Evolutionary conservation across 805 yeast genomes (phyloP).

Genomic region (Ogataea nonfermentans): DNA sequence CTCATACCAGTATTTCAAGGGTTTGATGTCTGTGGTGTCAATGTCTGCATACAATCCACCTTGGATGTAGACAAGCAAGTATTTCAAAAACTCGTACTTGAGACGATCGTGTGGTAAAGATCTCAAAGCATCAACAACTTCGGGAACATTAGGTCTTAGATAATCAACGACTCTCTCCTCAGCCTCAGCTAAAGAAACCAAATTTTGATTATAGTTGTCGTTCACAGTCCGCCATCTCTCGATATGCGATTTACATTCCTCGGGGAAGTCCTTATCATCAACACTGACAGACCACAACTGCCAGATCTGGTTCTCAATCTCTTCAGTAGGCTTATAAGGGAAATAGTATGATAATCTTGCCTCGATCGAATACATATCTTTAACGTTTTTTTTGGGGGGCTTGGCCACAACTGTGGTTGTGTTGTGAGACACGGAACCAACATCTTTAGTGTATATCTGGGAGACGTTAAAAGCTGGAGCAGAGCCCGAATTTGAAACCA

Average conservation of each 20-base stretch:
- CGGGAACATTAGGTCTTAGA: constrained; percentile 41
- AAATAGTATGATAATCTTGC: constrained; percentile 29
- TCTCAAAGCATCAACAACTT: constrained; percentile 49
- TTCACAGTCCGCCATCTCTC: constrained; percentile 35
- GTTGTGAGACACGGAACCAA: constrained; percentile 16
- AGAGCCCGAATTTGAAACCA: constrained; percentile 16
- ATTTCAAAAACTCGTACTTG: constrained; percentile 53
- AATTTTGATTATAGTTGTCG: constrained; percentile 31
- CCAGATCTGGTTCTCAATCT: constrained; percentile 31
- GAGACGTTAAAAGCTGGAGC: constrained; percentile 16
- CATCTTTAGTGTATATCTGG: constrained; percentile 22
- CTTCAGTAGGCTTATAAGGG: constrained; percentile 28
- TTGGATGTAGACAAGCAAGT: constrained; percentile 46
- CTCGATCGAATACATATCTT: constrained; percentile 31
- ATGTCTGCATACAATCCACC: constrained; percentile 68
- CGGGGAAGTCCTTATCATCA: constrained; percentile 32
- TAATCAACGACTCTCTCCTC: constrained; percentile 28
- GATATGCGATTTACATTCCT: constrained; percentile 30
- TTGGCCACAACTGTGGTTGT: constrained; percentile 12
- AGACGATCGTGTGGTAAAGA: constrained; percentile 49
- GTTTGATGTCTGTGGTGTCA: constrained; percentile 55
- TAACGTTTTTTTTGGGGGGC: constrained; percentile 29
- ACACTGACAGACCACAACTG: constrained; percentile 32
- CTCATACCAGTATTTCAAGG: constrained; percentile 33
- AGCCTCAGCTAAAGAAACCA: constrained; percentile 31